phyloP scores from a whole-genome alignment of 257 asterid species.

The Datura wrightii region DNA sequence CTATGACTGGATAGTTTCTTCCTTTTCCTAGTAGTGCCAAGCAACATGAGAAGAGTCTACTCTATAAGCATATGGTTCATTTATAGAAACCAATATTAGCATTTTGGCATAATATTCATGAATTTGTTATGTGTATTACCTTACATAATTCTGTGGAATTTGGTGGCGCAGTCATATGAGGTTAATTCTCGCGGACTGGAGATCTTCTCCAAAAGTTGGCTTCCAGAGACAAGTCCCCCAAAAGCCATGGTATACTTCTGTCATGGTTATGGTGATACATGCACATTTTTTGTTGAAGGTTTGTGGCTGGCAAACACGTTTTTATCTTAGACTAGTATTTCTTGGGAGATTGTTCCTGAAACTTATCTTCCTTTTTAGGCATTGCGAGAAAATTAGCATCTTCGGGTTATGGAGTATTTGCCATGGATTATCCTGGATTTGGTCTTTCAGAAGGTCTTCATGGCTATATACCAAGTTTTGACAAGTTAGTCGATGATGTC shows the following conservation, averaged over 20 bases:
- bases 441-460: slow-evolving; percentile 70
- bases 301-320: slow-evolving; percentile 35
- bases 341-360: slow-evolving; percentile 19
- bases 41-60: neutral
- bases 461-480: slow-evolving; percentile 61
- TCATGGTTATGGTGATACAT: slow-evolving; percentile 69
- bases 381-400: slow-evolving; percentile 47
- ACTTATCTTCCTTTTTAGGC: slow-evolving; percentile 55
- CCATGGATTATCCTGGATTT: slow-evolving; percentile 58
- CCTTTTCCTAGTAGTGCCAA: neutral
- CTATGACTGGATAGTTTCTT: slow-evolving; percentile 9
- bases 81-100: neutral
- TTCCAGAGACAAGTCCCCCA: slow-evolving; percentile 43
- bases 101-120: neutral
- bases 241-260: slow-evolving; percentile 61
- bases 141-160: neutral
- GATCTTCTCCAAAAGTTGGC: slow-evolving; percentile 55
- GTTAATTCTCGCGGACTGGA: slow-evolving; percentile 48
- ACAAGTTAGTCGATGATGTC: slow-evolving; percentile 62
- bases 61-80: neutral
- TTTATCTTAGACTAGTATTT: slow-evolving; percentile 38
- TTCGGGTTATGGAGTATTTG: slow-evolving; percentile 39
- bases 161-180: slow-evolving; percentile 44
- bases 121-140: neutral
- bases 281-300: slow-evolving; percentile 56